phyloP scores from a whole-genome alignment of 2,329 filamentous ascomycete species.

The Ramularia endophylla region DNA sequence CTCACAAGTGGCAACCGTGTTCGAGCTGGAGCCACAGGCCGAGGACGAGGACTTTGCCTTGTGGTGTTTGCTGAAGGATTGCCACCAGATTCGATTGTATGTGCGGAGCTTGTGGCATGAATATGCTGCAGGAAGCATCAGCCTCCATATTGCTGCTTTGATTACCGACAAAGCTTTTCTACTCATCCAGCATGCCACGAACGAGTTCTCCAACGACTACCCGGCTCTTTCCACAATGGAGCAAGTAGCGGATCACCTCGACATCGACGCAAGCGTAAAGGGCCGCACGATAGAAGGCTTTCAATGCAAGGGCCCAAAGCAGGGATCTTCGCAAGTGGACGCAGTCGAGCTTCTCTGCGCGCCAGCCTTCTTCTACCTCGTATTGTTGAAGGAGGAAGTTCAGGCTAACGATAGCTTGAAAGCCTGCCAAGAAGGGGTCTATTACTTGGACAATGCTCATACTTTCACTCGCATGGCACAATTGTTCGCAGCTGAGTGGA shows the following conservation, averaged over 20 bases:
- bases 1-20: background rate
- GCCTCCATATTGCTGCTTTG: background rate
- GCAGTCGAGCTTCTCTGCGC: too few species aligned
- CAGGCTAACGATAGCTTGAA: too few species aligned
- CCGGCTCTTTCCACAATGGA: background rate
- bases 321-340: too few species aligned
- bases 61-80: constrained; percentile 7
- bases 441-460: too few species aligned
- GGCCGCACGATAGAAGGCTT: background rate
- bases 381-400: too few species aligned
- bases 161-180: background rate
- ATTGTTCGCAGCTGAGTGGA: too few species aligned
- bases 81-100: background rate
- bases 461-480: too few species aligned
- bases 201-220: background rate
- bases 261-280: background rate
- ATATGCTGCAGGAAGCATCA: background rate
- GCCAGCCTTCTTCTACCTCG: too few species aligned
- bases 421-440: too few species aligned
- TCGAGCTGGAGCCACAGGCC: constrained; percentile 2
- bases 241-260: background rate
- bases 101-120: background rate
- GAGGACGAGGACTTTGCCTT: constrained; percentile 4
- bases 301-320: too few species aligned
- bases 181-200: background rate